Evolutionary conservation across 805 yeast species (phyloP).

Genomic region (Starmerella stigmatis): DNA sequence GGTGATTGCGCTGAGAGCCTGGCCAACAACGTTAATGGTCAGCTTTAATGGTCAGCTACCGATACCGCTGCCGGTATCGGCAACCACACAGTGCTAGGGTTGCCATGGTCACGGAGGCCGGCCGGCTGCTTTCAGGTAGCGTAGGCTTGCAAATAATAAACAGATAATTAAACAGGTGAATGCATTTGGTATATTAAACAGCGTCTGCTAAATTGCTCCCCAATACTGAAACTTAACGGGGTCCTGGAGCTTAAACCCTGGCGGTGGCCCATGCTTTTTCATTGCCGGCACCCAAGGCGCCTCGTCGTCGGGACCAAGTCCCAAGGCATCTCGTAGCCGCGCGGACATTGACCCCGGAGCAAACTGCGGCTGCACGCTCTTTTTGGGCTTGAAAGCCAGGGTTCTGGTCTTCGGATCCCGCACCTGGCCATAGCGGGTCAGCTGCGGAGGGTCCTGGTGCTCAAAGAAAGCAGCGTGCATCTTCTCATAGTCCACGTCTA

Average conservation of each 20-base stretch:
- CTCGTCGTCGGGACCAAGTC: conserved; percentile 45
- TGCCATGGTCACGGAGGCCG: too few relatives aligned
- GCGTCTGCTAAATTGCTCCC: background rate
- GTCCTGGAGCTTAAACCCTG: conserved; percentile 43
- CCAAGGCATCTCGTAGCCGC: conserved; percentile 57
- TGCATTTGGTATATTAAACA: background rate
- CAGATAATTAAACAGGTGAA: too few relatives aligned
- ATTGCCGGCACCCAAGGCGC: conserved; percentile 77
- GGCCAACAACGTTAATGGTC: too few relatives aligned
- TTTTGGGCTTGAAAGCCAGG: conserved; percentile 5
- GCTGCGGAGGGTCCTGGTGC: conserved; percentile 28
- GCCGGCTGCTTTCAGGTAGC: too few relatives aligned
- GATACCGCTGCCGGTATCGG: too few relatives aligned
- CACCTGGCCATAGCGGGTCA: conserved; percentile 65
- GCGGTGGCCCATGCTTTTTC: conserved; percentile 70
- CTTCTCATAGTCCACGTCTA: conserved; percentile 77
- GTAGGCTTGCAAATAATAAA: too few relatives aligned
- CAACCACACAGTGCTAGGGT: too few relatives aligned
- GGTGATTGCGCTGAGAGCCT: too few relatives aligned
- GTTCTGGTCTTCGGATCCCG: conserved; percentile 28
- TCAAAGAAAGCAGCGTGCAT: conserved; percentile 81
- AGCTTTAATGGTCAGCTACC: too few relatives aligned
- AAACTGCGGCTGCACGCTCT: conserved; percentile 23
- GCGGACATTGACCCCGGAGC: conserved; percentile 62
- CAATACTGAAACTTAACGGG: conserved; percentile 27